Evolutionary conservation across 306 rosid species (phyloP), one percentile per base, ranked within the genome.

Genomic region (Ormosia semicastrata): DNA sequence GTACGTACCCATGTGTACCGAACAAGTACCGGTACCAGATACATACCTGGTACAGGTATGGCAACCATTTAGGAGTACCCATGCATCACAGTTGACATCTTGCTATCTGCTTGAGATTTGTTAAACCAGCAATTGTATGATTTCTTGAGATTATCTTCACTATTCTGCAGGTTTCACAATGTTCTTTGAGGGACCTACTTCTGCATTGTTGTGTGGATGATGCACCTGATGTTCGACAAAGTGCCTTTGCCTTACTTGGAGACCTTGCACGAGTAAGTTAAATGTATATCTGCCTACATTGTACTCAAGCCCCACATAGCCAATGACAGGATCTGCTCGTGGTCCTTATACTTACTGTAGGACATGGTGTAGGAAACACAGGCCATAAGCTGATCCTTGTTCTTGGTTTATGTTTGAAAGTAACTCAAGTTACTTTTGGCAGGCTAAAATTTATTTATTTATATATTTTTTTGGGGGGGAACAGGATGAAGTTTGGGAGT

Each of bases 221-320:
- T 40, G 98, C 97, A 84, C 70, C 88, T 24, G 99, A 96, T 89
- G 93, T 96, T 75, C 93, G 98, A 41, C 99, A 96, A 81, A 94
- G 99, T 85, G 94, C 94, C 62, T 96, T 96, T 90, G 99, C 98
- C 17, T 84, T 96, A 80, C 94, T 96, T 69, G 99, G 99, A 67
- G 99, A 96, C 88, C 97, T 94, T 78, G 98, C 98, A 36, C 89
- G 98, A 86, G 99, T 96, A 94, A 91, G 98, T 91, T 70, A 65
- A 82, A 67, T 66, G 17, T 47, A 10, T 52, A 70, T 59, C 32
- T 50, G 36, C 66, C 34, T 44, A 74, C 75, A 39, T 58, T 43
- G 5, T 8, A 37, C 79, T 18, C n/a, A 29, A 46, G 77, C 41
- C 33, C 49, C 54, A 11, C 17, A 7, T 15, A 47, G 75, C 52